These are phyloP conservation scores for Alternaria arbusti DNA, from an alignment of 2,329 filamentous ascomycete genomes.

Conservation along the genomic window DNA sequence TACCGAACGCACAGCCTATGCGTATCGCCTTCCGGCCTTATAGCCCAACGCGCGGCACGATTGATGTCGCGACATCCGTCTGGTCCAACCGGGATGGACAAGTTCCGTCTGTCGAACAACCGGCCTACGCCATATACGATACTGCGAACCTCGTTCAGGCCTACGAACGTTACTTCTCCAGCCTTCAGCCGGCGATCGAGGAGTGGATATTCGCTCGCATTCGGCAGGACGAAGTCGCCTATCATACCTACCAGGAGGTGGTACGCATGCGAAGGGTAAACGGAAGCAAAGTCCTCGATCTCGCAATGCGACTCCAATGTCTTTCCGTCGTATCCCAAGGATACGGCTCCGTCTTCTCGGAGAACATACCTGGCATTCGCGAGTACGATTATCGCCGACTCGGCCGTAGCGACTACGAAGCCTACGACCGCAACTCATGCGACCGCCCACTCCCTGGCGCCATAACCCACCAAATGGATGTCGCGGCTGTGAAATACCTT, in stretches of 20 bases:
- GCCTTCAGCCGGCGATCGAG: slow-evolving; percentile 37
- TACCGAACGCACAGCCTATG: slow-evolving; percentile 32
- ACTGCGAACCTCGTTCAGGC: slow-evolving; percentile 34
- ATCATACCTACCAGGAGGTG: slow-evolving; percentile 41
- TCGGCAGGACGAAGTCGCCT: slow-evolving; percentile 36
- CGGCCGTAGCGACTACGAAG: slow-evolving; percentile 43
- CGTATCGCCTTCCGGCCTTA: slow-evolving; percentile 38
- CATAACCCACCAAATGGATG: slow-evolving; percentile 47
- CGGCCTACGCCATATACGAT: slow-evolving; percentile 45
- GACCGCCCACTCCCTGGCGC: slow-evolving; percentile 44
- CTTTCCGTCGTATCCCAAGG: slow-evolving; percentile 47
- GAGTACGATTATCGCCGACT: slow-evolving; percentile 40
- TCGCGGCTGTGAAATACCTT: slow-evolving; percentile 43
- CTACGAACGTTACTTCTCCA: slow-evolving; percentile 38
- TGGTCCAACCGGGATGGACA: slow-evolving; percentile 41
- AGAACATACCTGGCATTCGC: slow-evolving; percentile 40
- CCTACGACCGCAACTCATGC: slow-evolving; percentile 42
- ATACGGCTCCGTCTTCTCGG: slow-evolving; percentile 43
- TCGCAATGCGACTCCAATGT: slow-evolving; percentile 43
- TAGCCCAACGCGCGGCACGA: slow-evolving; percentile 30
- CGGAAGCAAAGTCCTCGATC: slow-evolving; percentile 32
- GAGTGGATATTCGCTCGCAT: slow-evolving; percentile 41
- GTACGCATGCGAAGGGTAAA: slow-evolving; percentile 33
- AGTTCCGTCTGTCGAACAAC: slow-evolving; percentile 35
- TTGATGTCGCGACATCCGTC: slow-evolving; percentile 38